Conservation (phyloP, 345 rosid genomes). For the Eucalyptus cloeziana region DNA sequence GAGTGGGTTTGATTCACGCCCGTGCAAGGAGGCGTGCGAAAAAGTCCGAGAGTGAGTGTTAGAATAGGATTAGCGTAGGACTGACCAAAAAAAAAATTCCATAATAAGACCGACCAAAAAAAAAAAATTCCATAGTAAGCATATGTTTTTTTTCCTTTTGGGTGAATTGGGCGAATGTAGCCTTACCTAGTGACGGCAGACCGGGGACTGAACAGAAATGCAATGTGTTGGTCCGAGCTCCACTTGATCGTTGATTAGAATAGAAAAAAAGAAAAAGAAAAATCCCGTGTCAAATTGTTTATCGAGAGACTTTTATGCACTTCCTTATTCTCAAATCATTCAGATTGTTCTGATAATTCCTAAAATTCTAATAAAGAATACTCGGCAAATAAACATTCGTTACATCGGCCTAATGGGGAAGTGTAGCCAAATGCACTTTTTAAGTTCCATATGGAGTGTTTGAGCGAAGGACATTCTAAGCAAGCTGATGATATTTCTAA, state of each 20-base stretch:
- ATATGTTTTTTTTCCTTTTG: not conserved
- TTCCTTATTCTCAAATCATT: not conserved
- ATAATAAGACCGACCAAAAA: too few relatives aligned
- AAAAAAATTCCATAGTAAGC: not conserved
- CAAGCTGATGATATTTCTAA: not conserved
- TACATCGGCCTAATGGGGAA: not conserved
- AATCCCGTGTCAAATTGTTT: accelerated
- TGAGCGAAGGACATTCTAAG: not conserved
- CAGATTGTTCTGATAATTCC: not conserved
- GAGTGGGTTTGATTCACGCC: too few relatives aligned
- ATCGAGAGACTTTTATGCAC: not conserved
- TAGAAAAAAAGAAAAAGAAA: not conserved
- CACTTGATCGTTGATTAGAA: not conserved
- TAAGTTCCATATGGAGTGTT: not conserved
- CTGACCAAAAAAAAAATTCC: too few relatives aligned
- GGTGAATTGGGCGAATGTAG: not conserved
- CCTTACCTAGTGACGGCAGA: not conserved
- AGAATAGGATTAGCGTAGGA: too few relatives aligned
- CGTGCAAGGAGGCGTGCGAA: too few relatives aligned
- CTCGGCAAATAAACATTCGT: not conserved
- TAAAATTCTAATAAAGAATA: not conserved
- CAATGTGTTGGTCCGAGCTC: not conserved
- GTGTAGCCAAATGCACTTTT: not conserved
- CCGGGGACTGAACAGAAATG: not conserved
- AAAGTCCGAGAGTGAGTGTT: too few relatives aligned